phyloP scores from a whole-genome alignment of 371 early-diverging fungal genomes.

The Mortierella sp. region DNA sequence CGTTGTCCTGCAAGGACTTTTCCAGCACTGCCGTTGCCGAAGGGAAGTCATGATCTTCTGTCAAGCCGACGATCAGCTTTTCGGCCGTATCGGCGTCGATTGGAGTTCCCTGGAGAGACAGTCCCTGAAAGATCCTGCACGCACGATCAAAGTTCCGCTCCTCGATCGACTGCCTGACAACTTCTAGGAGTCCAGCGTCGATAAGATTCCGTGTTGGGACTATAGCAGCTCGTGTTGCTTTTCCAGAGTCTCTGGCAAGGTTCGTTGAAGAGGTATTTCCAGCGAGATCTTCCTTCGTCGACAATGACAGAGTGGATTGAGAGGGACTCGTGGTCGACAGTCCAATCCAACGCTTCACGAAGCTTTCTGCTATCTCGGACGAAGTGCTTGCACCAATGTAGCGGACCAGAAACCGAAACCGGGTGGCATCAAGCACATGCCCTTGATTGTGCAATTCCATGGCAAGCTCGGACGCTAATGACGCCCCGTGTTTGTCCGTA shows the following conservation, averaged over 20 bases:
- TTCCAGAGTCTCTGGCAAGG: conserved; percentile 6
- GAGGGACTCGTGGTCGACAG: not conserved
- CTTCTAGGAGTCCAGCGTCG: conserved; percentile 36
- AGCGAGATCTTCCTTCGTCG: not conserved
- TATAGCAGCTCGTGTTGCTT: not conserved
- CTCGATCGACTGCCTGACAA: conserved; percentile 20
- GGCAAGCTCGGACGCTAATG: conserved; percentile 19
- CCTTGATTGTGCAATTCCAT: conserved; percentile 15
- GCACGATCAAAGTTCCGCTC: conserved; percentile 26
- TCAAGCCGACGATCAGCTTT: conserved; percentile 8
- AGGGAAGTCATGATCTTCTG: conserved; percentile 7
- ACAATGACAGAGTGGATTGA: not conserved
- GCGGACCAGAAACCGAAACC: conserved; percentile 20
- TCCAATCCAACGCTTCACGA: conserved; percentile 24
- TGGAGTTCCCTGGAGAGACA: conserved; percentile 13
- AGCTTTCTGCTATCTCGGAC: conserved; percentile 19
- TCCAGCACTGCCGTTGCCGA: conserved; percentile 19
- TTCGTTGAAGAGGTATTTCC: not conserved
- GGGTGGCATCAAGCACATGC: conserved; percentile 18
- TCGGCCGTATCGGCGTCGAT: conserved; percentile 10
- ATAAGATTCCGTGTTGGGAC: conserved; percentile 6
- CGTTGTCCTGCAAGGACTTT: conserved; percentile 22
- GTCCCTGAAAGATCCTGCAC: conserved; percentile 19
- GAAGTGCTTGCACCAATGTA: conserved; percentile 16
- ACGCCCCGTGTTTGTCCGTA: conserved; percentile 8